A percentile compares a stretch with the other conserved stretches of the same genome.
Evolutionary conservation across 345 rosid species (phyloP).

Genomic region (Brassica incana): DNA sequence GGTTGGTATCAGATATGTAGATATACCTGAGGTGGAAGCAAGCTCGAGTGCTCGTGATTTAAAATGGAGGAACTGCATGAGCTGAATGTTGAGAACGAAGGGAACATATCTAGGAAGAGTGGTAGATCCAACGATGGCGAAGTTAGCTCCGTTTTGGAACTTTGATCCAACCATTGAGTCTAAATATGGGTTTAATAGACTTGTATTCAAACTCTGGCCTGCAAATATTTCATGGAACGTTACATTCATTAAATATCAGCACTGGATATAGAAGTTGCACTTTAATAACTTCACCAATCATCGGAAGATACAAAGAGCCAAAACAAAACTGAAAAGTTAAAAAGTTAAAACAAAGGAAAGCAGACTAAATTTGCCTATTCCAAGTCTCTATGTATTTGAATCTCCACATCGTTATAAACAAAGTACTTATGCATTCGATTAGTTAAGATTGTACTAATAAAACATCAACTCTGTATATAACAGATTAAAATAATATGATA

Average conservation of each 20-base stretch:
- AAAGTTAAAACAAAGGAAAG: neutral
- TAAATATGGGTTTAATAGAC: slow-evolving; percentile 62
- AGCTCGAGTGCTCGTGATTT: slow-evolving; percentile 66
- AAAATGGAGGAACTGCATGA: slow-evolving; percentile 86
- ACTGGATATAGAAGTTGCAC: neutral
- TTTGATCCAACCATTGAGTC: slow-evolving; percentile 66
- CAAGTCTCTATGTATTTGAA: neutral
- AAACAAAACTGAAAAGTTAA: neutral
- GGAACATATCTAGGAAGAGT: slow-evolving; percentile 79
- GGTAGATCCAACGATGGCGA: slow-evolving; percentile 77
- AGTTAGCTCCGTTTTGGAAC: slow-evolving; percentile 71
- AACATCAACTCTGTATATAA: neutral
- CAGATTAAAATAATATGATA: neutral
- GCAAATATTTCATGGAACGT: slow-evolving; percentile 34
- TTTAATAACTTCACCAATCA: neutral
- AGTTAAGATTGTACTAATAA: neutral
- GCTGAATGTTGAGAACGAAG: slow-evolving; percentile 70
- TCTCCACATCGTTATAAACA: neutral
- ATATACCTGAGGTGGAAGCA: slow-evolving; percentile 41
- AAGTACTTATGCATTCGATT: neutral
- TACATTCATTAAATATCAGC: neutral
- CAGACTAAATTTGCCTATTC: neutral
- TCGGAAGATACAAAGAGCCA: neutral
- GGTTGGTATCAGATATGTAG: neutral
- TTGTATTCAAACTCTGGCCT: slow-evolving; percentile 81